Evolutionary conservation across 306 rosid species (phyloP), one percentile per base, ranked within the genome.

Genomic region (Malus fusca): DNA sequence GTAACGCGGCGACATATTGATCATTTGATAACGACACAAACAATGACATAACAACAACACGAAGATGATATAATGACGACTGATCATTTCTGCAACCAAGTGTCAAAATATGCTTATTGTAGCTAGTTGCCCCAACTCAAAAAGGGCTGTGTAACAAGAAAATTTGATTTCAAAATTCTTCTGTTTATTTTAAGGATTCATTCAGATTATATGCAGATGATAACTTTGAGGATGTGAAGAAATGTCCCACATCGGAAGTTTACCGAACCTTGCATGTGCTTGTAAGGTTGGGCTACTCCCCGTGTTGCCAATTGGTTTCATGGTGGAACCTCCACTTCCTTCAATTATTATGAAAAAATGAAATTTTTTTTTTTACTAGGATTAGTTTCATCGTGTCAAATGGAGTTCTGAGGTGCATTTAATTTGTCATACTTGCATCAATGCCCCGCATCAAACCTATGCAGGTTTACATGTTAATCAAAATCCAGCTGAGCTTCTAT

Each of bases 141-240:
- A 69, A 71, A 66, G 46, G 56, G 14, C 64, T 74, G 19, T 18
- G 71, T 43, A 33, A 26, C 44, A 31, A 43, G 37, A 71, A 48
- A 30, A 11, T 44, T 10, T 65, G 72, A 30, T 56, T 64, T 22
- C 23, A 51, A 60, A 76, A 28, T 70, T 74, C 66, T 74, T 64
- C 71, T 75, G 30, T 56, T 69, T 69, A 56, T 75, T 69, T 44
- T 42, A 68, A 71, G 74, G 56, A 75, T 74, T 63, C 53, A 69
- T 62, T 11, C 71, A 66, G 77, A 73, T 62, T 22, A 12, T 61
- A 43, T 17, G 61, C 73, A 81, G 28, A 69, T 48, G 67, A 26
- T 31, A 43, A 66, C 33, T 4, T 7, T 48, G 53, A 48, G 19
- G 18, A 48, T 14, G 17, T 1, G 19, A 46, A 46, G 19, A 14